Evolutionary conservation across 495 filamentous ascomycete species (phyloP).

Genomic region (Acidiella bohemica): DNA sequence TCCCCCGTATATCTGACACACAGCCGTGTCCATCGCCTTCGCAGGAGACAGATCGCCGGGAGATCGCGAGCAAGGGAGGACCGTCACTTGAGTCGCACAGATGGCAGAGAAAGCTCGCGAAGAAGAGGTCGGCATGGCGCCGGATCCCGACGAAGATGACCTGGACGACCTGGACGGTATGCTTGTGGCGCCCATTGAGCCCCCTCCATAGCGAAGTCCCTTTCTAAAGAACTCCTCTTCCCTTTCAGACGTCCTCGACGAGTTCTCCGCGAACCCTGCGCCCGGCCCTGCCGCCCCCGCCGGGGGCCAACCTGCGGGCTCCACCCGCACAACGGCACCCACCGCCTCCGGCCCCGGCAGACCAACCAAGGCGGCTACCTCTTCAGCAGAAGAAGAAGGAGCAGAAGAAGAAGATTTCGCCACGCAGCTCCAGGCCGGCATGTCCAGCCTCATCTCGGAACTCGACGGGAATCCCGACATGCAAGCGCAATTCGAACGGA

Average conservation of each 20-base stretch:
- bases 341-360: conserved; percentile 30
- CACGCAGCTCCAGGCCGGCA: conserved; percentile 70
- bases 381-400: conserved; percentile 1
- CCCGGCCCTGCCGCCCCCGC: no score
- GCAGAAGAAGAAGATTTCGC: conserved; percentile 54
- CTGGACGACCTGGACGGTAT: conserved; percentile 86
- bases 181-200: no score
- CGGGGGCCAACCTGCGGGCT: no score
- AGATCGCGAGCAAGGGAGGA: no score
- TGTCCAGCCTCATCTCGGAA: conserved; percentile 67
- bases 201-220: background rate
- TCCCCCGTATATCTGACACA: no score
- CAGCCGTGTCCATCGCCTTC: no score
- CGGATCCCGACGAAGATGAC: conserved; percentile 74
- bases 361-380: conserved; percentile 21
- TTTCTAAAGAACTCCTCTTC: background rate
- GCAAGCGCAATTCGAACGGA: conserved; percentile 70
- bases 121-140: conserved; percentile 35
- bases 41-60: no score
- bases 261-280: conserved; percentile 46
- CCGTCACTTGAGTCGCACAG: no score
- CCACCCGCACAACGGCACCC: conserved; percentile 16
- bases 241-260: conserved; percentile 68
- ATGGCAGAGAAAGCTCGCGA: conserved; percentile 17
- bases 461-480: conserved; percentile 58